phyloP scores from a whole-genome alignment of 2,329 filamentous ascomycete species.

The Neoascochyta sp. region DNA sequence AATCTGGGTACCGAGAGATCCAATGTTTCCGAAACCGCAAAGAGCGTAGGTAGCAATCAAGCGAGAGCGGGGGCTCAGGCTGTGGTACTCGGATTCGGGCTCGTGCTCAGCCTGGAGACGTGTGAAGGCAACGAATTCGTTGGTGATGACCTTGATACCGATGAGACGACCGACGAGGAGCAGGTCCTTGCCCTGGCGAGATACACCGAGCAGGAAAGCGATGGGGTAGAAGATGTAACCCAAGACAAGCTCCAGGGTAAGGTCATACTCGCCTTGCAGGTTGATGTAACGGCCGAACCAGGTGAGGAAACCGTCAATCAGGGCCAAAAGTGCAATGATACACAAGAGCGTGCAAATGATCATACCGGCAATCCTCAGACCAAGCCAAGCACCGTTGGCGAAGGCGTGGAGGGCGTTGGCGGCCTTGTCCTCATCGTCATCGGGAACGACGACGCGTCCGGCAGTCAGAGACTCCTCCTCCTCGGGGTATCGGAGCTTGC shows the following conservation, averaged over 20 bases:
- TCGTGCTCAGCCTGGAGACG: slow-evolving; percentile 49
- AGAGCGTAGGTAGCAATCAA: slow-evolving; percentile 84
- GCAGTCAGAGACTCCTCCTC: slow-evolving; percentile 81
- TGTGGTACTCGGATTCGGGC: slow-evolving; percentile 49
- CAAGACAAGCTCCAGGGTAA: slow-evolving; percentile 71
- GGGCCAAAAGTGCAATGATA: slow-evolving; percentile 72
- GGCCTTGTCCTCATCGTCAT: slow-evolving; percentile 71
- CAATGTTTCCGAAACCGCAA: slow-evolving; percentile 74
- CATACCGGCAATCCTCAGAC: slow-evolving; percentile 82
- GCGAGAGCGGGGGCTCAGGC: slow-evolving; percentile 64
- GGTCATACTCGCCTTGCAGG: slow-evolving; percentile 61
- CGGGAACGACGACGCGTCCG: slow-evolving; percentile 74
- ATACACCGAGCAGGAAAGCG: slow-evolving; percentile 77
- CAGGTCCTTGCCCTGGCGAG: slow-evolving; percentile 55
- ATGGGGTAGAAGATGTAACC: slow-evolving; percentile 76
- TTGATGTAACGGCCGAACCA: slow-evolving; percentile 82
- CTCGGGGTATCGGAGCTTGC: slow-evolving; percentile 86
- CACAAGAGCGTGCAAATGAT: slow-evolving; percentile 76
- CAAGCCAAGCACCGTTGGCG: slow-evolving; percentile 78
- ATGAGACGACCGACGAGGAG: slow-evolving; percentile 74
- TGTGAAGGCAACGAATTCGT: slow-evolving; percentile 74
- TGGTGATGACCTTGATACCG: slow-evolving; percentile 79
- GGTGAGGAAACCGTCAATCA: slow-evolving; percentile 71
- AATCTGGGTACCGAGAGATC: slow-evolving; percentile 83
- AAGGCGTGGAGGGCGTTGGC: slow-evolving; percentile 81